These are phyloP conservation scores for Delonix regia DNA, from an alignment of 306 rosid species.

Conservation along the genomic window DNA sequence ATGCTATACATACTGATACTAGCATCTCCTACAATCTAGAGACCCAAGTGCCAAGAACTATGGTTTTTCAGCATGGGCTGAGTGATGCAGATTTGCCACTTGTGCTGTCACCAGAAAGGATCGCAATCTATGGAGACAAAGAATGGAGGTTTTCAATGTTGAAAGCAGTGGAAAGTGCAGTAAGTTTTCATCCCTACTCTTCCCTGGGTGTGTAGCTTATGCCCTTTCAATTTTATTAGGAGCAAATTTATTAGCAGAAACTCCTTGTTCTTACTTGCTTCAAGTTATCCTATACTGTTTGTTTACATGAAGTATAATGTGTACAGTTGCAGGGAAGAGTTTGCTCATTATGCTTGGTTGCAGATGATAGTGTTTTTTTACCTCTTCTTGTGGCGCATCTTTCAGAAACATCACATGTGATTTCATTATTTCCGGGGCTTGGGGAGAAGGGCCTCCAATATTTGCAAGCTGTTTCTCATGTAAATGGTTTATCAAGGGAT, in stretches of 20 bases:
- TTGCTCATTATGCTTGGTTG: constrained; percentile 62
- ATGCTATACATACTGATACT: constrained; percentile 68
- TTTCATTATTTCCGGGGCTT: constrained; percentile 76
- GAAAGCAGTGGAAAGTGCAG: constrained; percentile 56
- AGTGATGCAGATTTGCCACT: constrained; percentile 54
- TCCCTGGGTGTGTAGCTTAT: constrained; percentile 3
- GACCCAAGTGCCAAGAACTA: constrained; percentile 40
- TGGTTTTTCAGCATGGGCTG: constrained; percentile 43
- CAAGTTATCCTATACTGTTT: constrained; percentile 21
- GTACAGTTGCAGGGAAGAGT: constrained; percentile 74
- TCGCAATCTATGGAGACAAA: constrained; percentile 74
- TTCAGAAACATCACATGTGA: constrained; percentile 55
- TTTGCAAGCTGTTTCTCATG: constrained; percentile 68
- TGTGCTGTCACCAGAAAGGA: constrained; percentile 75
- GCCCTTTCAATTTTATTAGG: constrained; percentile 23
- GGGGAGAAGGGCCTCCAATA: constrained; percentile 63
- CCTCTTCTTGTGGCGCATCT: constrained; percentile 70
- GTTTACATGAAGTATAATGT: constrained; percentile 37
- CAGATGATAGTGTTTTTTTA: constrained; percentile 81
- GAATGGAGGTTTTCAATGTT: constrained; percentile 76
- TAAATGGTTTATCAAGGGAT: constrained; percentile 64
- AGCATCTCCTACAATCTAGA: constrained; percentile 66
- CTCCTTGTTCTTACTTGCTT: constrained; percentile 18
- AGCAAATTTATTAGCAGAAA: constrained; percentile 23
- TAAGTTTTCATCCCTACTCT: constrained; percentile 31